phyloP scores from a whole-genome alignment of 2,329 filamentous ascomycete genomes.

The Acrodontium crateriforme region DNA sequence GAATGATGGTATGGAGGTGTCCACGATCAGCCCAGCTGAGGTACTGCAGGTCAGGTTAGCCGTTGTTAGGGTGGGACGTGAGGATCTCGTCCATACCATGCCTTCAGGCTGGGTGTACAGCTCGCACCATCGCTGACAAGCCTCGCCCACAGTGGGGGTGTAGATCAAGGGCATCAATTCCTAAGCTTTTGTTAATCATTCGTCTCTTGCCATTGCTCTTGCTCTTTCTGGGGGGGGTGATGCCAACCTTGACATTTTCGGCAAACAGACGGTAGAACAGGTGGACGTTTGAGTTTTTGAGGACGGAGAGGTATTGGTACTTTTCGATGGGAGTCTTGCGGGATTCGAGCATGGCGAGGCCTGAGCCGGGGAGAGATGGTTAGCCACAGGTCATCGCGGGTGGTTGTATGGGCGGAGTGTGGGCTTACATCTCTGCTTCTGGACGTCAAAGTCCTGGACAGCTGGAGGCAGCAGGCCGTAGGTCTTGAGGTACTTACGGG shows the following conservation, averaged over 20 bases:
- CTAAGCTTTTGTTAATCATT: constrained; percentile 27
- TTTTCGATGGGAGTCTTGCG: constrained; percentile 62
- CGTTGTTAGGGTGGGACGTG: neutral
- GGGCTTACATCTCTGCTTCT: constrained; percentile 36
- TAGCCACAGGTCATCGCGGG: no score
- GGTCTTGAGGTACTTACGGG: constrained; percentile 37
- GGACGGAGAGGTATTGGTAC: constrained; percentile 65
- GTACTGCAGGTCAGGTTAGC: constrained; percentile 2
- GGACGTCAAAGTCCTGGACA: constrained; percentile 36
- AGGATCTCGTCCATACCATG: constrained; percentile 14
- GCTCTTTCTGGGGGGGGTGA: neutral
- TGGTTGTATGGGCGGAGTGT: no score
- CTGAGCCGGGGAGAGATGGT: no score
- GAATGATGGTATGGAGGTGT: constrained; percentile 73
- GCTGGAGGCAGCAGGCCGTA: constrained; percentile 39
- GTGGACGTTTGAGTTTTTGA: constrained; percentile 64
- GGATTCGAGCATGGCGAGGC: constrained; percentile 60
- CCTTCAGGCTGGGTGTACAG: constrained; percentile 91
- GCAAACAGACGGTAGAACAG: constrained; percentile 74
- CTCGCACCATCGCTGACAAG: constrained; percentile 90
- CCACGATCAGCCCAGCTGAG: no score
- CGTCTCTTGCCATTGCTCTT: neutral
- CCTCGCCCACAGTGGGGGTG: constrained; percentile 85
- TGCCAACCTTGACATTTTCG: constrained; percentile 49
- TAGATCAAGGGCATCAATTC: constrained; percentile 76